A percentile compares a stretch with the other conserved stretches of the same genome.
Conservation (phyloP, 1,284 basidiomycete species). For the Austroboletus novae-zelandiae region DNA sequence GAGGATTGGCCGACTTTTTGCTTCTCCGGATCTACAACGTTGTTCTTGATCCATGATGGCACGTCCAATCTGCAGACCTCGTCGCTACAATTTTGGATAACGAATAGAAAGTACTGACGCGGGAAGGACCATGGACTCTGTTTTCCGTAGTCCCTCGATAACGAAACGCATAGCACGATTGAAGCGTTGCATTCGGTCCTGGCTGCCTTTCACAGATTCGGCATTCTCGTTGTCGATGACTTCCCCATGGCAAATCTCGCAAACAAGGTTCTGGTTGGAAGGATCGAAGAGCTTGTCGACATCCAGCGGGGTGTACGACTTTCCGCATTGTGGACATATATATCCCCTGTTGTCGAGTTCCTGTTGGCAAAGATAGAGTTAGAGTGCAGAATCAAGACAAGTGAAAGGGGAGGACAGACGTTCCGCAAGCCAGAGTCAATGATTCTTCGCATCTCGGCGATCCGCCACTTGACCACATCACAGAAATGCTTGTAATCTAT, state of each 20-base stretch:
- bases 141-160: slow-evolving; percentile 82
- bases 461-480: slow-evolving; percentile 96
- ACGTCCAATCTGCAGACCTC: slow-evolving; percentile 70
- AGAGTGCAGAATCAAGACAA: slow-evolving; percentile 3
- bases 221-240: slow-evolving; percentile 91
- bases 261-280: slow-evolving; percentile 58
- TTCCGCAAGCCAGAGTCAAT: slow-evolving; percentile 89
- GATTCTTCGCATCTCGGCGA: slow-evolving; percentile 89
- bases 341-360: slow-evolving; percentile 96
- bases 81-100: slow-evolving; percentile 2
- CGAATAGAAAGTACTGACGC: slow-evolving; percentile 45
- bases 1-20: slow-evolving; percentile 51
- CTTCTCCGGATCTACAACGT: slow-evolving; percentile 58
- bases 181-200: slow-evolving; percentile 94
- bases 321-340: slow-evolving; percentile 87
- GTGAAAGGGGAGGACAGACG: slow-evolving; percentile 40
- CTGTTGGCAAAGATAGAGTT: slow-evolving; percentile 39
- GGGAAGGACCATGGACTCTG: slow-evolving; percentile 85
- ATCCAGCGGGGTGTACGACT: slow-evolving; percentile 85
- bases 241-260: slow-evolving; percentile 78
- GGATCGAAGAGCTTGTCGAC: slow-evolving; percentile 81
- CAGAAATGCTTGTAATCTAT: slow-evolving; percentile 95
- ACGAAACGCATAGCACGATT: slow-evolving; percentile 90
- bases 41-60: slow-evolving; percentile 70
- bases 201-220: slow-evolving; percentile 78